A percentile compares a stretch with the other conserved stretches of the same genome.
Evolutionary conservation across 148 eudicot species (phyloP).

Genomic region (Amaranthus hypochondriacus): DNA sequence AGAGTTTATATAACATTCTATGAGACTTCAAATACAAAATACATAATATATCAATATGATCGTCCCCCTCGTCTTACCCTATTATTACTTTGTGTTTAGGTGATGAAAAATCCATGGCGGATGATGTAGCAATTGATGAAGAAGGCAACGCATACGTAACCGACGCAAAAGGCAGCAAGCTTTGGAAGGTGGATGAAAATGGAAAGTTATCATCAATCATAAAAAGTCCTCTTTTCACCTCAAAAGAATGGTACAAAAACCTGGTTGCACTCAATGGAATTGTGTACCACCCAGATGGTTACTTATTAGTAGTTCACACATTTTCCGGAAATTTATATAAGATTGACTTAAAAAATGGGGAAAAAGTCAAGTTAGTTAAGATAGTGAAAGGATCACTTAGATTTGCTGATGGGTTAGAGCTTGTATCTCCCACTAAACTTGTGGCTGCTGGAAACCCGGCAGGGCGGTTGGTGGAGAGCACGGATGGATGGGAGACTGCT

Average conservation of each 20-base stretch:
- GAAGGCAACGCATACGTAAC: slow-evolving; percentile 85
- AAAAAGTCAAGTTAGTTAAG: slow-evolving; percentile 40
- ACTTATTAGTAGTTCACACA: slow-evolving; percentile 69
- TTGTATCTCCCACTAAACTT: slow-evolving; percentile 59
- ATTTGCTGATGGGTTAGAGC: slow-evolving; percentile 72
- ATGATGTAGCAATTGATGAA: slow-evolving; percentile 74
- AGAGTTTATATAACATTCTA: too few relatives aligned
- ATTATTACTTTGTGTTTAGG: slow-evolving; percentile 36
- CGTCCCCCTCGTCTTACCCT: slow-evolving; percentile 56
- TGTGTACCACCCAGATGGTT: slow-evolving; percentile 74
- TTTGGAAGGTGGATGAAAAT: slow-evolving; percentile 60
- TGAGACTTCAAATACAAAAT: too few relatives aligned
- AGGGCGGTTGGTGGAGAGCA: slow-evolving; percentile 56
- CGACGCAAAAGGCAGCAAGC: slow-evolving; percentile 55
- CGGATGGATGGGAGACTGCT: slow-evolving; percentile 71
- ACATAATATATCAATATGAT: neutral
- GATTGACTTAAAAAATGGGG: slow-evolving; percentile 31
- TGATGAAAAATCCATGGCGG: slow-evolving; percentile 67
- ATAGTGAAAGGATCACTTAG: slow-evolving; percentile 38
- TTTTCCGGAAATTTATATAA: slow-evolving; percentile 64
- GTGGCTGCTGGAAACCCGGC: slow-evolving; percentile 68
- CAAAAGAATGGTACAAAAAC: slow-evolving; percentile 69
- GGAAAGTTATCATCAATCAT: slow-evolving; percentile 49
- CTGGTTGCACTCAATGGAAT: slow-evolving; percentile 75
- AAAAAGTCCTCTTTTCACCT: slow-evolving; percentile 64